Evolutionary conservation across 2,329 filamentous ascomycete genomes (phyloP), one percentile per base, ranked within the genome.

Genomic region (Colletotrichum godetiae): DNA sequence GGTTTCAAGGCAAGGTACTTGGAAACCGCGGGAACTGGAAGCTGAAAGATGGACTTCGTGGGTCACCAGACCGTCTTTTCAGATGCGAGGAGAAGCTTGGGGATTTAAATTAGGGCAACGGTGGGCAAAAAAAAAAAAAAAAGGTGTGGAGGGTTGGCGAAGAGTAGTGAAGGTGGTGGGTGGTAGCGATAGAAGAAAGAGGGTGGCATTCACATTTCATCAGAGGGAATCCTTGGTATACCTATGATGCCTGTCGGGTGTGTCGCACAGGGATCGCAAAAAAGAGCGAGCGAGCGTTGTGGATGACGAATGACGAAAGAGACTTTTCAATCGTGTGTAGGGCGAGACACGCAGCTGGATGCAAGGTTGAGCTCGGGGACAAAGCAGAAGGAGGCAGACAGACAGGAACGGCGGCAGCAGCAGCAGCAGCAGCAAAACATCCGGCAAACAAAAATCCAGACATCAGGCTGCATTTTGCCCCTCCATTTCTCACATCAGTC

Each of bases 221-320:
- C 52, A 64, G 61, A 46, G 35, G 46, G 35, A 64, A 49, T 27
- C 59, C 49, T 68, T 64, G 58, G 57, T 53, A 65, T 57, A 63
- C 56, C 56, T 66, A 60, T 56, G 55, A 70, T 66, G 61, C 61
- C 15, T n/a, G 42, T 49, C 42, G 42, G 52, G 42, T n/a, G 42
- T n/a, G 42, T 49, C 7, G 42, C 58, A 57, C 62, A 65, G 37
- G 67, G 71, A 57, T 64, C 13, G 53, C 52, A 55, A 19, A 52
- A 57, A 29, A 55, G 58, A 61, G 46, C 24, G 33, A 22, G 53
- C 42, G 33, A 53, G 33, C 49, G 66, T 42, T 19, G 66, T 60
- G 65, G 46, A 68, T 72, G 69, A 69, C 69, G 66, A 69, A 73
- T 72, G 69, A 72, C 69, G 66, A 69, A 55, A 62, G 71, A 73